phyloP scores from a whole-genome alignment of 2,329 filamentous ascomycete genomes.

The Colletotrichum sp. region DNA sequence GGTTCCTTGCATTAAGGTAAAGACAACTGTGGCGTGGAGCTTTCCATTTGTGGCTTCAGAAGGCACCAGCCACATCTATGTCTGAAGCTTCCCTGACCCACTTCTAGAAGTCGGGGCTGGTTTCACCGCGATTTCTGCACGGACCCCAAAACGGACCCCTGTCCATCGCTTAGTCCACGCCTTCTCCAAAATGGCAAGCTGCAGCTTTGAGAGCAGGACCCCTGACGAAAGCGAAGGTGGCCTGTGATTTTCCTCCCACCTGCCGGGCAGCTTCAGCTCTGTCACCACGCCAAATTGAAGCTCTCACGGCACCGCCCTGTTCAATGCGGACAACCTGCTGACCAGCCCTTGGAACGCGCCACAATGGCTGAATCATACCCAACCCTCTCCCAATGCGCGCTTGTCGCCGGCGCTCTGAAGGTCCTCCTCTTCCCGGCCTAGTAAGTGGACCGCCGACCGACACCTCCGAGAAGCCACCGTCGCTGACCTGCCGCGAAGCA shows the following conservation, averaged over 20 bases:
- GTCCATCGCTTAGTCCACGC: background rate
- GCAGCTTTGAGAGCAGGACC: constrained; percentile 12
- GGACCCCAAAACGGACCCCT: constrained; percentile 3
- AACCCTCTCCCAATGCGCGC: constrained; percentile 85
- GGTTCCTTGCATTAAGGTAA: background rate
- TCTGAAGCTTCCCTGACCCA: background rate
- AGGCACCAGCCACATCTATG: background rate
- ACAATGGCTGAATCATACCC: constrained; percentile 83
- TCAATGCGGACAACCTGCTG: constrained; percentile 15
- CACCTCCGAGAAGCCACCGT: background rate
- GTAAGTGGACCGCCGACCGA: constrained; percentile 58
- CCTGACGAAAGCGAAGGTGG: constrained; percentile 12
- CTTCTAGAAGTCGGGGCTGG: background rate
- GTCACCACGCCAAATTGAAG: background rate
- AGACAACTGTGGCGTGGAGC: background rate
- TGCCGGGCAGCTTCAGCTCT: background rate
- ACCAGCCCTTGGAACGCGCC: constrained; percentile 10
- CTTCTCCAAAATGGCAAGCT: background rate
- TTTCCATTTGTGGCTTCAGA: background rate
- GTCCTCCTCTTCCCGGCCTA: constrained; percentile 92
- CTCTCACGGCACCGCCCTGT: constrained; percentile 16
- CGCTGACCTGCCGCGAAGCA: constrained; percentile 59
- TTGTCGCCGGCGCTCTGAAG: constrained; percentile 88
- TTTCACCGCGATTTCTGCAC: constrained; percentile 20
- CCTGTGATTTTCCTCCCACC: constrained; percentile 7